phyloP scores from a whole-genome alignment of 495 filamentous ascomycete species.

The Acidomyces sp. region DNA sequence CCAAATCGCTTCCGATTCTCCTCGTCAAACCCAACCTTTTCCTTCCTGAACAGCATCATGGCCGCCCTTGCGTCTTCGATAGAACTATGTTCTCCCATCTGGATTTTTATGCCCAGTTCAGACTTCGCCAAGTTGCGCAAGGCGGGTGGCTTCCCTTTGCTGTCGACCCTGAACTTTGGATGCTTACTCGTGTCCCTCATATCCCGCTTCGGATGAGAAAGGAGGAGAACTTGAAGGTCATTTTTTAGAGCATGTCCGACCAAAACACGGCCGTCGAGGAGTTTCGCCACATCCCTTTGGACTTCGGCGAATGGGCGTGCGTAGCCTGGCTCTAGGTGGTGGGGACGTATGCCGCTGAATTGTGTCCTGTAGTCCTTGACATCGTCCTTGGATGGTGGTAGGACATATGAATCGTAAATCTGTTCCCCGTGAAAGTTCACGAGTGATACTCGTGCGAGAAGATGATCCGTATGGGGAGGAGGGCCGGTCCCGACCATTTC shows the following conservation, averaged over 20 bases:
- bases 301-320: slow-evolving; percentile 64
- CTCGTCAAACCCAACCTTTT: slow-evolving; percentile 71
- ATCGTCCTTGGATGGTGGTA: slow-evolving; percentile 52
- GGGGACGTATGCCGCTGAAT: slow-evolving; percentile 64
- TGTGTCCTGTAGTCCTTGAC: slow-evolving; percentile 73
- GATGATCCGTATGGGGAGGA: slow-evolving; percentile 42
- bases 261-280: slow-evolving; percentile 61
- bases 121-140: slow-evolving; percentile 63
- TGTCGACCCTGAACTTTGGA: slow-evolving; percentile 56
- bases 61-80: slow-evolving; percentile 82
- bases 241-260: slow-evolving; percentile 85
- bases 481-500: slow-evolving; percentile 91
- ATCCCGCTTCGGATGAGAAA: slow-evolving; percentile 61
- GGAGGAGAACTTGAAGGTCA: slow-evolving; percentile 62
- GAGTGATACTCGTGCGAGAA: slow-evolving; percentile 69
- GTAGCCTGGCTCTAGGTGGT: slow-evolving; percentile 42
- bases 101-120: slow-evolving; percentile 71
- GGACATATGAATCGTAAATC: slow-evolving; percentile 82
- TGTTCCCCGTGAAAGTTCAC: slow-evolving; percentile 87
- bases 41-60: slow-evolving; percentile 71
- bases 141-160: slow-evolving; percentile 63
- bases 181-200: slow-evolving; percentile 77
- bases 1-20: slow-evolving; percentile 47
- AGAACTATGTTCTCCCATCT: slow-evolving; percentile 57
- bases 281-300: slow-evolving; percentile 54